Evolutionary conservation across 2,329 filamentous ascomycete species (phyloP), one percentile per base, ranked within the genome.

Genomic region (Diaporthe batatas): DNA sequence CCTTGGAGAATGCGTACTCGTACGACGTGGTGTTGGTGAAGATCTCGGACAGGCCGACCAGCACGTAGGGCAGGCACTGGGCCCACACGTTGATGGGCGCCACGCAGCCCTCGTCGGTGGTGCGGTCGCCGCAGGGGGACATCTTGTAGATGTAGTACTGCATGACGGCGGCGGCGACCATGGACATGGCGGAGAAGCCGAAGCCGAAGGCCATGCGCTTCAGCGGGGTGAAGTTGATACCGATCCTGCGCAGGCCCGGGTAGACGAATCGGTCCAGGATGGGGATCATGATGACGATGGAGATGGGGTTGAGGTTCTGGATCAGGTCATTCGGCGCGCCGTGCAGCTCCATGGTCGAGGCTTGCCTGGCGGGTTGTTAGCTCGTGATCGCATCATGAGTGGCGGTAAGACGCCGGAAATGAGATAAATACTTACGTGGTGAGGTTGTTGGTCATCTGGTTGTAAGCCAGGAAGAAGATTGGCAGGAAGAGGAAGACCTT

Each of bases 311-410:
- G 53, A 95, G 85, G 82, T 94, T 94, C 80, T 91, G 88, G 77
- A 95, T 89, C 72, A 95, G 84, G 79, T 95, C 93, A 84, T 95
- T 95, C 78, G 93, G 93, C 3, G 94, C 87, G 42, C 92, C 92
- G 78, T 92, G 86, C 3, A 91, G 88, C 69, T 87, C 77, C 92
- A 94, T 90, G 68, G 89, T 90, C 6, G 87, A 86, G 36, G 90
- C 91, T 83, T 94, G 92, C 16, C 87, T 74, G n/a, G 49, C 8
- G 3, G 23, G 36, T 16, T 34, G 53, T 73, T 25, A 62, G 72
- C 53, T n/a, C 16, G 32, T 8, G 18, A 23, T 32, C 18, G 11
- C 25, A 6, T 7, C 3, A n/a, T 2, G 23, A 3, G 36, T 39
- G 0, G 5, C 6, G 44, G 21, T 49, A 6, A 6, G 4, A 21